A percentile compares a stretch with the other conserved stretches of the same genome.
Conservation (phyloP, 1,139 yeast species). For the Magnusiomyces starmeri region DNA sequence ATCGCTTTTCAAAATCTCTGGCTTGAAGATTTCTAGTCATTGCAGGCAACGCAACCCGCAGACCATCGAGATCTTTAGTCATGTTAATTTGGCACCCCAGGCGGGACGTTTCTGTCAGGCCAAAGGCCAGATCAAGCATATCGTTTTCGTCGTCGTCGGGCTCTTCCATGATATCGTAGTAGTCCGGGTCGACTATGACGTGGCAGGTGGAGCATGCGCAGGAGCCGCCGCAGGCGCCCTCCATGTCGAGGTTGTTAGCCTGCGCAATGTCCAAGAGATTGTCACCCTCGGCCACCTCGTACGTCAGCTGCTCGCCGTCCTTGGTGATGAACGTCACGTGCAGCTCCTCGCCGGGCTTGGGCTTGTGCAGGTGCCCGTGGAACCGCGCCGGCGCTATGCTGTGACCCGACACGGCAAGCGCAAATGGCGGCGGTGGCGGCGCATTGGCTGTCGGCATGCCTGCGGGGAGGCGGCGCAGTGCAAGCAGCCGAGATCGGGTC, state of each 20-base stretch:
- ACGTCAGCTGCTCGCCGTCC: conserved; percentile 75
- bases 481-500: too few relatives aligned
- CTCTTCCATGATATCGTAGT: conserved; percentile 82
- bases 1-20: conserved; percentile 51
- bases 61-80: conserved; percentile 85
- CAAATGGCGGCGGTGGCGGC: background rate
- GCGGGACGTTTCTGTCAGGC: conserved; percentile 85
- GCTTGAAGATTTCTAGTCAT: conserved; percentile 90
- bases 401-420: background rate
- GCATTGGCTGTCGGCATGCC: background rate
- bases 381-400: background rate
- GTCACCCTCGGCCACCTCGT: conserved; percentile 90
- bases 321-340: conserved; percentile 86
- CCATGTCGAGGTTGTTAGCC: conserved; percentile 88
- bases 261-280: conserved; percentile 90
- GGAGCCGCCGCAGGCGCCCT: conserved; percentile 98
- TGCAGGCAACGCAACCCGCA: conserved; percentile 93
- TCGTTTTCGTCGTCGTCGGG: conserved; percentile 98
- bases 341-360: conserved; percentile 89
- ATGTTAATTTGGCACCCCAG: conserved; percentile 89
- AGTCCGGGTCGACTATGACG: conserved; percentile 91
- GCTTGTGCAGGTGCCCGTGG: conserved; percentile 86
- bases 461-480: too few relatives aligned
- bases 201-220: conserved; percentile 99
- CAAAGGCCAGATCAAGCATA: conserved; percentile 96